These are phyloP conservation scores for Nadsonia fulvescens DNA, from an alignment of 805 yeast genomes.

Conservation along the genomic window DNA sequence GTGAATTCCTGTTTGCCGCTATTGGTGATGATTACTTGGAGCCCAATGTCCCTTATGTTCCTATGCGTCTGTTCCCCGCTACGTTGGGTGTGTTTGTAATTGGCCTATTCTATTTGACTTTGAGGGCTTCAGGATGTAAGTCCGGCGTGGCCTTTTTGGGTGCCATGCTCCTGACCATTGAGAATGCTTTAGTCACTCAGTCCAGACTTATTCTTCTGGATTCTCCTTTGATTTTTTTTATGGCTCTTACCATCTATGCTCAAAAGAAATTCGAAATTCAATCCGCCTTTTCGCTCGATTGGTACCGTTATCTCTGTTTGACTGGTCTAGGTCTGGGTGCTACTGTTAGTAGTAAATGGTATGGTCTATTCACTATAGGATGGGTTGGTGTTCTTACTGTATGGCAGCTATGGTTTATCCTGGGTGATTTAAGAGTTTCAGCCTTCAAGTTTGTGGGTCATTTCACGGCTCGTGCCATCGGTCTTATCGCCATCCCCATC, in stretches of 20 bases:
- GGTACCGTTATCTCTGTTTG: conserved; percentile 34
- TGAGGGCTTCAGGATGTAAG: conserved; percentile 39
- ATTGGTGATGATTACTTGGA: conserved; percentile 29
- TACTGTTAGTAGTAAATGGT: conserved; percentile 45
- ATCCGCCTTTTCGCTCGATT: conserved; percentile 27
- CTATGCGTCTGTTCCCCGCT: conserved; percentile 41
- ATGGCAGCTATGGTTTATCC: conserved; percentile 42
- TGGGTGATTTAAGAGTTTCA: conserved; percentile 48
- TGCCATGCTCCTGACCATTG: conserved; percentile 34
- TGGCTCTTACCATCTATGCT: conserved; percentile 30
- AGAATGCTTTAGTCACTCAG: conserved; percentile 46
- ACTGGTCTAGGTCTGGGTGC: conserved; percentile 35
- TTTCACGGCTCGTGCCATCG: conserved; percentile 22
- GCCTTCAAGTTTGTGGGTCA: conserved; percentile 23
- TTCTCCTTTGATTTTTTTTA: conserved; percentile 24
- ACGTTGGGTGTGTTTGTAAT: conserved; percentile 35
- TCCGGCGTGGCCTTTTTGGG: conserved; percentile 32
- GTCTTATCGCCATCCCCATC: conserved; percentile 36
- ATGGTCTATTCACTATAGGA: conserved; percentile 46
- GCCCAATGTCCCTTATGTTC: conserved; percentile 29
- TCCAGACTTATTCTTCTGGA: conserved; percentile 35
- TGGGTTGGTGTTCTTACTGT: conserved; percentile 41
- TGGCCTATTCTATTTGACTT: conserved; percentile 33
- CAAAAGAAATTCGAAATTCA: conserved; percentile 31
- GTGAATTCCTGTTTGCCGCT: conserved; percentile 21